phyloP scores from a whole-genome alignment of 202 grass and related monocot species.

The Elaeis oleifera region DNA sequence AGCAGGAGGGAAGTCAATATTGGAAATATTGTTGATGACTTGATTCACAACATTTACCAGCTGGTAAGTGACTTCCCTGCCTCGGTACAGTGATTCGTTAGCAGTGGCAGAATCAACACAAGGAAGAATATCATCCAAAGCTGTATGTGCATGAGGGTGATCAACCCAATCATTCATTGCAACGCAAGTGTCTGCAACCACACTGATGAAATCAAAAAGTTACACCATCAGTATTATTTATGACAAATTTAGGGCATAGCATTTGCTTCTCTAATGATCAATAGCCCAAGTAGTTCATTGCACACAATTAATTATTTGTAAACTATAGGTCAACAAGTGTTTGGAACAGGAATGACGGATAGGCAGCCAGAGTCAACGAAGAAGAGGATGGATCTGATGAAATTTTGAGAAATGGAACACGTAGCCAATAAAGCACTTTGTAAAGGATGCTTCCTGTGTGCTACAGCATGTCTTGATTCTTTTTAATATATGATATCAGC shows the following conservation, averaged over 20 bases:
- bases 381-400: too few relatives aligned
- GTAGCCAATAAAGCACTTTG: background rate
- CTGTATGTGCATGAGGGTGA: conserved; percentile 57
- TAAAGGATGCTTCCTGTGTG: too few relatives aligned
- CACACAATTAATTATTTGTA: too few relatives aligned
- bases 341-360: too few relatives aligned
- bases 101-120: conserved; percentile 69
- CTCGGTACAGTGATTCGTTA: conserved; percentile 49
- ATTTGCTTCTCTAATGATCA: too few relatives aligned
- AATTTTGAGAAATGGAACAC: background rate
- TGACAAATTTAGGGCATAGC: too few relatives aligned
- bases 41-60: conserved; percentile 78
- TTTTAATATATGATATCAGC: too few relatives aligned
- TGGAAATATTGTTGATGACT: conserved; percentile 82
- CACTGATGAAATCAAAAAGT: conserved; percentile 32
- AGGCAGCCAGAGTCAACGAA: too few relatives aligned
- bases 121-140: conserved; percentile 81
- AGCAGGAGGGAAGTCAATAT: conserved; percentile 47
- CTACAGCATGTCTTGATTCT: too few relatives aligned
- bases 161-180: conserved; percentile 83
- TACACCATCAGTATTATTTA: too few relatives aligned
- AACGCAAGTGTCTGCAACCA: conserved; percentile 65
- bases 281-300: too few relatives aligned
- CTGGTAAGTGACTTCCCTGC: conserved; percentile 73
- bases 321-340: too few relatives aligned